A percentile compares a stretch with the other conserved stretches of the same genome.
phyloP scores from a whole-genome alignment of 1,139 yeast genomes.

The Nakaseomyces nivariensis region DNA sequence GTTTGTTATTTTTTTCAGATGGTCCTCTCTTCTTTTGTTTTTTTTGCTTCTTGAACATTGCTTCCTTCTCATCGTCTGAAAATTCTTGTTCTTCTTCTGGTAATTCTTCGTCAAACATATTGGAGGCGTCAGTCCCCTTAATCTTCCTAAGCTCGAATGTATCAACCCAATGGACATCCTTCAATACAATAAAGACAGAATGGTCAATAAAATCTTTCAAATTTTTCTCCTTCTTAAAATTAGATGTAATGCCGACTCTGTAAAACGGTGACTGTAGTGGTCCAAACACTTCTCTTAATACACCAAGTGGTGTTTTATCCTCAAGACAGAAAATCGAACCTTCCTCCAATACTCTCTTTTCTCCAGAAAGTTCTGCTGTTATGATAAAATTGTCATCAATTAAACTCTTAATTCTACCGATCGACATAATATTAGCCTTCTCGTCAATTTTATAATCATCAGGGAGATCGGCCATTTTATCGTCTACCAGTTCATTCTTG shows the following conservation, averaged over 20 bases:
- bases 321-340: conserved; percentile 72
- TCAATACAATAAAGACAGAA: conserved; percentile 66
- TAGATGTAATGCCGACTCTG: conserved; percentile 57
- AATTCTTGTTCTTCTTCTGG: conserved; percentile 91
- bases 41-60: conserved; percentile 34
- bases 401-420: conserved; percentile 63
- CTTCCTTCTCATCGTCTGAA: conserved; percentile 84
- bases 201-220: conserved; percentile 43
- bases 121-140: conserved; percentile 92
- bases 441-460: conserved; percentile 50
- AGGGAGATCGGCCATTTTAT: conserved; percentile 59
- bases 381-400: conserved; percentile 68
- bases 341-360: conserved; percentile 72
- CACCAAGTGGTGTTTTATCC: conserved; percentile 67
- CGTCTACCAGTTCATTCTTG: conserved; percentile 65
- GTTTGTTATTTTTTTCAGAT: conserved; percentile 5
- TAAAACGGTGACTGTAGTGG: conserved; percentile 77
- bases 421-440: conserved; percentile 54
- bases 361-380: conserved; percentile 73
- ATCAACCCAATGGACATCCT: conserved; percentile 67
- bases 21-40: conserved; percentile 47
- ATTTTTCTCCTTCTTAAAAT: conserved; percentile 30
- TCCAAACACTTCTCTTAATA: conserved; percentile 84
- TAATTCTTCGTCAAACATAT: conserved; percentile 87
- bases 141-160: conserved; percentile 60